These are phyloP conservation scores for Eutrema salsugineum DNA, from an alignment of 441 rosid genomes.

Conservation along the genomic window DNA sequence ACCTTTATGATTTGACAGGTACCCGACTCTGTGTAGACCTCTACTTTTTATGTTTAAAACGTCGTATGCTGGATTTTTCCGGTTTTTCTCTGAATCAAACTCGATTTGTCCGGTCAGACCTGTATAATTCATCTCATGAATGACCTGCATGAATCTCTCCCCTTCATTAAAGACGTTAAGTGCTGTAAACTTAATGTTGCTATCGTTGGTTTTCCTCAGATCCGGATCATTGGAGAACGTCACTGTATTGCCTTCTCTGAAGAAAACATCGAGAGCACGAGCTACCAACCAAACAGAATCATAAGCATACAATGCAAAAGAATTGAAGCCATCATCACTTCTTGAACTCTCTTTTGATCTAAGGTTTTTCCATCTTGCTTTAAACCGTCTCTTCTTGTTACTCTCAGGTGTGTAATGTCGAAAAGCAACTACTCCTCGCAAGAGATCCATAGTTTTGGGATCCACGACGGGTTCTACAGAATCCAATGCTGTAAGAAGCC, in stretches of 20 bases:
- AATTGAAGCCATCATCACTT: slow-evolving; percentile 46
- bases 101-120: slow-evolving; percentile 65
- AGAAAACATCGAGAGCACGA: slow-evolving; percentile 61
- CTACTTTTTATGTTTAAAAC: slow-evolving; percentile 69
- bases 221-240: slow-evolving; percentile 67
- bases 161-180: slow-evolving; percentile 75
- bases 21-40: slow-evolving; percentile 65
- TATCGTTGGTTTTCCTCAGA: slow-evolving; percentile 42
- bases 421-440: slow-evolving; percentile 87
- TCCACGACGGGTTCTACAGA: slow-evolving; percentile 41
- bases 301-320: slow-evolving; percentile 85
- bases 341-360: slow-evolving; percentile 36
- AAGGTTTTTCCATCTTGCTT: slow-evolving; percentile 52
- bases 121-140: slow-evolving; percentile 58
- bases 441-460: slow-evolving; percentile 48
- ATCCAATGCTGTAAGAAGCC: slow-evolving; percentile 84
- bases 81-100: slow-evolving; percentile 55
- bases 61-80: slow-evolving; percentile 70
- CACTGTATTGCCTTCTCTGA: slow-evolving; percentile 51
- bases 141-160: slow-evolving; percentile 50
- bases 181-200: slow-evolving; percentile 49
- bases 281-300: slow-evolving; percentile 95
- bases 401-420: slow-evolving; percentile 81
- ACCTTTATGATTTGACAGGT: slow-evolving; percentile 81
- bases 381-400: slow-evolving; percentile 43